Percentiles rank a stretch among this genome's conserved stretches.
These are phyloP conservation scores for Phanerochaete sordida DNA, from an alignment of 768 basidiomycete genomes.

Conservation along the genomic window DNA sequence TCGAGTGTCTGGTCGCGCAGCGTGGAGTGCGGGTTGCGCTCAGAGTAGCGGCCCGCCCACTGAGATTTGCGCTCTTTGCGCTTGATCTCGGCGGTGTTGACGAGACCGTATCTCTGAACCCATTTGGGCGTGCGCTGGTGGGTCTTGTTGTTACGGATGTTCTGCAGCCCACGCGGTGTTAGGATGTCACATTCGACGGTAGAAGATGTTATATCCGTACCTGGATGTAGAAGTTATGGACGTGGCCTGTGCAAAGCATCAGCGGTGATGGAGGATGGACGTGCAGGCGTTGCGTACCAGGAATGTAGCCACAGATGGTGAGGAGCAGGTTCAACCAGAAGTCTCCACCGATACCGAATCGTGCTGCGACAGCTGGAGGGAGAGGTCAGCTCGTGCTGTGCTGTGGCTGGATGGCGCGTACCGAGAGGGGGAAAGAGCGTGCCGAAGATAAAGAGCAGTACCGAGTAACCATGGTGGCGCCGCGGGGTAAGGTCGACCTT, in stretches of 20 bases:
- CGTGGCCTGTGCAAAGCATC: conserved; percentile 52
- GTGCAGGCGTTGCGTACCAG: conserved; percentile 46
- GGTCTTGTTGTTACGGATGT: conserved; percentile 94
- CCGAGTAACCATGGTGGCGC: conserved; percentile 76
- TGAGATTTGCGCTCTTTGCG: conserved; percentile 79
- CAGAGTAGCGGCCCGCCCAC: conserved; percentile 86
- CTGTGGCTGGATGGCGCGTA: background rate
- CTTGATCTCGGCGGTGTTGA: conserved; percentile 73
- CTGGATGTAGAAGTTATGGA: conserved; percentile 92
- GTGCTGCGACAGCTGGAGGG: conserved; percentile 77
- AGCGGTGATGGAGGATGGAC: background rate
- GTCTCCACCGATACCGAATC: conserved; percentile 88
- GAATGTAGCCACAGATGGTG: conserved; percentile 90
- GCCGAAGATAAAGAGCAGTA: conserved; percentile 83
- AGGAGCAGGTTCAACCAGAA: conserved; percentile 88
- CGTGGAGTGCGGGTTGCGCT: conserved; percentile 67
- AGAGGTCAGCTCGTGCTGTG: background rate
- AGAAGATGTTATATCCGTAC: conserved; percentile 28
- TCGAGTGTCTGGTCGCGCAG: conserved; percentile 70
- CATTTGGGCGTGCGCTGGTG: conserved; percentile 93
- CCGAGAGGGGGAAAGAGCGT: conserved; percentile 86
- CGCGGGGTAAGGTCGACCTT: conserved; percentile 66
- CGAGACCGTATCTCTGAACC: conserved; percentile 86
- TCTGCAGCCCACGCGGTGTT: conserved; percentile 41
- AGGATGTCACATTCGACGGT: background rate